phyloP scores from a whole-genome alignment of 768 basidiomycete genomes.

The Leccinum boreale region DNA sequence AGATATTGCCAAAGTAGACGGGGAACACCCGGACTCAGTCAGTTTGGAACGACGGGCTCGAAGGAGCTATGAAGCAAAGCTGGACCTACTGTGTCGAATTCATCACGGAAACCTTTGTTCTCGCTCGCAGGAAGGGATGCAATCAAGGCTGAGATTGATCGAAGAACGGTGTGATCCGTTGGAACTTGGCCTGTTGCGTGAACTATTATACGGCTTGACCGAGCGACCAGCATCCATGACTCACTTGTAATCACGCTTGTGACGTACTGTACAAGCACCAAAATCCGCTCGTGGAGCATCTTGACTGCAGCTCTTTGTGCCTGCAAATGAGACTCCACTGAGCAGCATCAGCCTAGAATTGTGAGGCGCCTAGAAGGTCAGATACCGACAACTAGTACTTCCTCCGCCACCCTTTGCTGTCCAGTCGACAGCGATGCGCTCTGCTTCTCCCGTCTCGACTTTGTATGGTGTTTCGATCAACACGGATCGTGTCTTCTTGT shows the following conservation, averaged over 20 bases:
- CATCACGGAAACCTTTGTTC: slow-evolving; percentile 76
- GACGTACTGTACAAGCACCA: slow-evolving; percentile 85
- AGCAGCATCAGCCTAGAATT: slow-evolving; percentile 1
- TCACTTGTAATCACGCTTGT: slow-evolving; percentile 69
- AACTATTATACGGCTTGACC: neutral
- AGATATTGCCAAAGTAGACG: neutral
- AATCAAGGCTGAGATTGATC: slow-evolving; percentile 81
- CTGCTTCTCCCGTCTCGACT: slow-evolving; percentile 97
- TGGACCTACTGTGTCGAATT: slow-evolving; percentile 76
- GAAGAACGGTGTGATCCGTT: slow-evolving; percentile 77
- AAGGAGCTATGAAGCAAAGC: neutral
- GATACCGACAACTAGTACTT: slow-evolving; percentile 69
- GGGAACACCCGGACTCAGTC: neutral
- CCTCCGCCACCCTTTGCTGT: slow-evolving; percentile 83
- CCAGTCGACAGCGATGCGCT: slow-evolving; percentile 97
- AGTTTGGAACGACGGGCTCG: neutral
- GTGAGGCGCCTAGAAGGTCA: neutral
- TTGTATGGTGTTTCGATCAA: slow-evolving; percentile 85
- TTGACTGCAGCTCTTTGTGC: slow-evolving; percentile 93
- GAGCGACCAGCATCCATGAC: slow-evolving; percentile 12
- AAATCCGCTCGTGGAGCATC: slow-evolving; percentile 92
- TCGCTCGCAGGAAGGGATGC: slow-evolving; percentile 88
- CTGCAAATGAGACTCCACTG: slow-evolving; percentile 88
- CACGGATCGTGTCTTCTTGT: slow-evolving; percentile 69
- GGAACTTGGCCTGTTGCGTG: slow-evolving; percentile 55